A percentile compares a stretch with the other conserved stretches of the same genome.
Conservation (phyloP, 805 yeast species). For the Lachancea kluyveri region DNA sequence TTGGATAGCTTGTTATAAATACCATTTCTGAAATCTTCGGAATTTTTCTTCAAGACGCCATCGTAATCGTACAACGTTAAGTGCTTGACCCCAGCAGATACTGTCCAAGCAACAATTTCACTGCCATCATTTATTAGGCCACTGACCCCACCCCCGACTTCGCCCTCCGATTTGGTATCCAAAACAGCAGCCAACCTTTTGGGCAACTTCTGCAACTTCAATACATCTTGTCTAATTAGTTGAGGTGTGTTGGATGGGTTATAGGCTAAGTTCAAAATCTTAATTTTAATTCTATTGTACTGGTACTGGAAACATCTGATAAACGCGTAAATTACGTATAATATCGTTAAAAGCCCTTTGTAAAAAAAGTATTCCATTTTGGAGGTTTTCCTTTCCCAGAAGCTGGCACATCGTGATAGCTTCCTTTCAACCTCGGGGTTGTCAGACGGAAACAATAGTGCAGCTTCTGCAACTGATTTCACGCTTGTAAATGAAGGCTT, state of each 20-base stretch:
- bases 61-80: slow-evolving; percentile 74
- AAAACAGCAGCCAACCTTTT: slow-evolving; percentile 69
- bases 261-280: slow-evolving; percentile 56
- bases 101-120: slow-evolving; percentile 78
- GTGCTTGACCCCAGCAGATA: slow-evolving; percentile 77
- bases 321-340: slow-evolving; percentile 53
- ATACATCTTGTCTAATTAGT: slow-evolving; percentile 77
- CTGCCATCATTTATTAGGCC: slow-evolving; percentile 73
- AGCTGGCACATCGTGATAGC: neutral
- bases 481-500: slow-evolving; percentile 5
- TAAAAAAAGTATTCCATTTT: slow-evolving; percentile 29
- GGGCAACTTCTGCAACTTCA: slow-evolving; percentile 69
- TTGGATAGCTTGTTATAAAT: slow-evolving; percentile 52
- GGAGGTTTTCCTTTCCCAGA: slow-evolving; percentile 12
- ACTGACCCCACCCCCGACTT: slow-evolving; percentile 83
- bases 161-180: slow-evolving; percentile 65
- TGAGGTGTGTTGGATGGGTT: slow-evolving; percentile 75
- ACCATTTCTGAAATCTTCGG: slow-evolving; percentile 50
- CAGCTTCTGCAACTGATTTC: slow-evolving; percentile 5
- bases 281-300: slow-evolving; percentile 47
- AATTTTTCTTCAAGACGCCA: slow-evolving; percentile 55
- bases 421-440: slow-evolving; percentile 3
- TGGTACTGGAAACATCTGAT: slow-evolving; percentile 46
- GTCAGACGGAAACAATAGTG: slow-evolving; percentile 1
- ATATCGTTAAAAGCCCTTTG: slow-evolving; percentile 43